These are phyloP conservation scores for Hansenula anomala DNA, from an alignment of 1,139 yeast genomes.

Conservation along the genomic window DNA sequence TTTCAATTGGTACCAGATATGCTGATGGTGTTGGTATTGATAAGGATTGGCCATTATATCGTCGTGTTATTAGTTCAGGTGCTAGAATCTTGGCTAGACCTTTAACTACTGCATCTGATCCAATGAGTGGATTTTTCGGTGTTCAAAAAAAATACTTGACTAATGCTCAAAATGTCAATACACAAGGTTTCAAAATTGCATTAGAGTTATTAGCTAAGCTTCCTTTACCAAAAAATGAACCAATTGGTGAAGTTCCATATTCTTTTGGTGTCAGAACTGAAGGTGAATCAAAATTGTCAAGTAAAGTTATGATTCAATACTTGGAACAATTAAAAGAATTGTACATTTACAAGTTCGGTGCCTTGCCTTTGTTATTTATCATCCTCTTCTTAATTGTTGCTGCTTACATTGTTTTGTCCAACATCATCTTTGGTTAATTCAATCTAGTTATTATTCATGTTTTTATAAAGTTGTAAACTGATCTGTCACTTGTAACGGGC, in stretches of 20 bases:
- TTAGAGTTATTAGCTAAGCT: constrained; percentile 38
- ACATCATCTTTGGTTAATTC: constrained; percentile 18
- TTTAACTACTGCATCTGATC: constrained; percentile 40
- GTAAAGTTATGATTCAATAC: constrained; percentile 41
- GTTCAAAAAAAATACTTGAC: constrained; percentile 36
- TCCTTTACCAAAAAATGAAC: constrained; percentile 30
- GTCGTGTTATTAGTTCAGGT: constrained; percentile 40
- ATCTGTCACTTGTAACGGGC: too few relatives aligned
- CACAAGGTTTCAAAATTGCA: constrained; percentile 42
- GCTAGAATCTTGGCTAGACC: constrained; percentile 42
- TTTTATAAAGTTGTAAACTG: too few relatives aligned
- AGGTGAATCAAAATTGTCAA: constrained; percentile 41
- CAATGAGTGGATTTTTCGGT: constrained; percentile 45
- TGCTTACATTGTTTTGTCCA: constrained; percentile 21
- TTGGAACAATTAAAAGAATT: constrained; percentile 37
- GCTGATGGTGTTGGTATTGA: constrained; percentile 46
- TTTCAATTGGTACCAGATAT: constrained; percentile 41
- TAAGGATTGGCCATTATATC: constrained; percentile 43
- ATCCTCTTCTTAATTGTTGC: constrained; percentile 24
- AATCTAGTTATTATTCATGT: background rate
- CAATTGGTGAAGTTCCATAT: constrained; percentile 40
- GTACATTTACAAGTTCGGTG: constrained; percentile 38
- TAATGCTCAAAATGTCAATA: constrained; percentile 29
- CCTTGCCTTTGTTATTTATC: constrained; percentile 27
- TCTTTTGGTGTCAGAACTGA: constrained; percentile 46